Evolutionary conservation across 2,329 filamentous ascomycete species (phyloP).

Genomic region (Diplodia scrobiculata): DNA sequence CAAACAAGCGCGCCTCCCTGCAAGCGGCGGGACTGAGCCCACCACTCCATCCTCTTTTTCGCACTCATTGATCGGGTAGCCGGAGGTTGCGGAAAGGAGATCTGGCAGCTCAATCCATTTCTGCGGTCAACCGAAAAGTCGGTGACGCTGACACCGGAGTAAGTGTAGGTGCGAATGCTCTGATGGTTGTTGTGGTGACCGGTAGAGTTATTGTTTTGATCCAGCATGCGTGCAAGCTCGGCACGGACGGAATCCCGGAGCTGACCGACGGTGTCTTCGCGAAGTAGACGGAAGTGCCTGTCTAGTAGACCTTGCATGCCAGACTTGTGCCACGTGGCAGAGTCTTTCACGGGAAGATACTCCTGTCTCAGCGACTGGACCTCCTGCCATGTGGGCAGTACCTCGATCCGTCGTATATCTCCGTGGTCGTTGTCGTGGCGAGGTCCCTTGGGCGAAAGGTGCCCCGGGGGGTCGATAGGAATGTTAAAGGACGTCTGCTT

Average conservation of each 20-base stretch:
- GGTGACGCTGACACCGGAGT: constrained; percentile 33
- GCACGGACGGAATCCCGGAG: constrained; percentile 49
- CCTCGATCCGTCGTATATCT: constrained; percentile 38
- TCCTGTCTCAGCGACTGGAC: constrained; percentile 46
- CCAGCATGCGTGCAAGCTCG: background rate
- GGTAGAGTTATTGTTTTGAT: no score
- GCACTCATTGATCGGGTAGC: background rate
- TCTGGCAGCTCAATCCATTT: constrained; percentile 33
- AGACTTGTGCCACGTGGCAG: background rate
- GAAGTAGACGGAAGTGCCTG: constrained; percentile 58
- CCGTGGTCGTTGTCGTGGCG: constrained; percentile 41
- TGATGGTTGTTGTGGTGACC: no score
- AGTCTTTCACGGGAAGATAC: constrained; percentile 37
- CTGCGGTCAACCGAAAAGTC: constrained; percentile 33
- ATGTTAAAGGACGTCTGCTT: background rate
- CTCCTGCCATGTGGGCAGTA: constrained; percentile 41
- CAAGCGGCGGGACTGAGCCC: constrained; percentile 38
- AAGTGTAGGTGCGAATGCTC: constrained; percentile 32
- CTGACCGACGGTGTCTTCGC: constrained; percentile 59
- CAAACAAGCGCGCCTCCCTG: constrained; percentile 36
- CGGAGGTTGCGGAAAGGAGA: constrained; percentile 35
- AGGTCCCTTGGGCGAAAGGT: constrained; percentile 31
- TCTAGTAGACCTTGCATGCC: constrained; percentile 51
- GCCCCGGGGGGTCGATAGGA: constrained; percentile 33
- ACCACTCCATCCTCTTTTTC: constrained; percentile 35